These are phyloP conservation scores for Oryza officinalis DNA, from an alignment of 176 grass and related monocot genomes.

Conservation along the genomic window DNA sequence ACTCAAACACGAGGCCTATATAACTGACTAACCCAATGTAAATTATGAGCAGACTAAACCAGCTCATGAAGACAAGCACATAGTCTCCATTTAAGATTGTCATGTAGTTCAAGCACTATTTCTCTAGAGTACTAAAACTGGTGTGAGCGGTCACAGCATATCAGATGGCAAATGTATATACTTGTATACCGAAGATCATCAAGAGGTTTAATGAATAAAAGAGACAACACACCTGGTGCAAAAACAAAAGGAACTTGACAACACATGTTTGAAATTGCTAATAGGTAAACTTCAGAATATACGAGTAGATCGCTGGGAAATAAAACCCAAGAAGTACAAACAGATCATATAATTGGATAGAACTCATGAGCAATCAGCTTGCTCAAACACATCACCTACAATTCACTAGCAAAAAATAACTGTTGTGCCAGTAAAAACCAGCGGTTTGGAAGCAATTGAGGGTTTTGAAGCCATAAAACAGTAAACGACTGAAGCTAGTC, in stretches of 20 bases:
- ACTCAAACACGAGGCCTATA: background rate
- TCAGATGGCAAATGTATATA: background rate
- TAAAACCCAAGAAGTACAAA: background rate
- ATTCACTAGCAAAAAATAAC: background rate
- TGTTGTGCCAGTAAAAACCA: background rate
- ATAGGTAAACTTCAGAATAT: background rate
- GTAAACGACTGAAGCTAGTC: background rate
- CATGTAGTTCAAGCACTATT: background rate
- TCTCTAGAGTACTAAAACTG: background rate
- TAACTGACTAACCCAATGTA: too few species aligned
- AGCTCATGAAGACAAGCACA: background rate
- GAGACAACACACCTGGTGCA: background rate
- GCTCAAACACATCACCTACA: background rate
- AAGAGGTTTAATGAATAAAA: background rate
- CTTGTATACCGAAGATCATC: background rate
- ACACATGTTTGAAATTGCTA: background rate
- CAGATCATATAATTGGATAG: background rate
- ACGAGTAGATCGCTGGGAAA: background rate
- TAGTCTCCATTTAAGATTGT: background rate
- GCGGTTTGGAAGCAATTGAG: background rate
- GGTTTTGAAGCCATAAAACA: background rate
- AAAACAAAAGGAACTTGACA: background rate
- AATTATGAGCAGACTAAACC: background rate
- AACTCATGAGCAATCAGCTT: background rate
- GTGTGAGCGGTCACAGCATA: background rate